Evolutionary conservation across 2,329 filamentous ascomycete genomes (phyloP).

Genomic region (Diaporthe longicolla): DNA sequence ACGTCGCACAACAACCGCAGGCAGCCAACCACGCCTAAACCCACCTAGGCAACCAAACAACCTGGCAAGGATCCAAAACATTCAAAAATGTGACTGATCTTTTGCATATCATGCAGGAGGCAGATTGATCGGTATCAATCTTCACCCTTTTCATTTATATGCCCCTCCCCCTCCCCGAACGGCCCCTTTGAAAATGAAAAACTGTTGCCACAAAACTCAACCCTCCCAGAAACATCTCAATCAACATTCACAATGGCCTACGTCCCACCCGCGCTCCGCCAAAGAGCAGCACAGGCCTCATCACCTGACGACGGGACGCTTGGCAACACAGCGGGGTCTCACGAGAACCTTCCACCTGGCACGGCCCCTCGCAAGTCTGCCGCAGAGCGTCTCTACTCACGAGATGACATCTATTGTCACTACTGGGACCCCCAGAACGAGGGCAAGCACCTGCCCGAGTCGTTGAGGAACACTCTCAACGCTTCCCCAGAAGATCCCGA

Average conservation of each 20-base stretch:
- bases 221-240: neutral
- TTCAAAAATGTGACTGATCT: neutral
- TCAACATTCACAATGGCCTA: conserved; percentile 5
- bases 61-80: neutral
- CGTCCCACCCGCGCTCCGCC: conserved; percentile 6
- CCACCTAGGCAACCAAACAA: neutral
- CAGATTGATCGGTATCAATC: neutral
- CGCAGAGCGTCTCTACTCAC: neutral
- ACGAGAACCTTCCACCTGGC: neutral
- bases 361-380: neutral
- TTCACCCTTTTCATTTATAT: neutral
- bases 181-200: neutral
- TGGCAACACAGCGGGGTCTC: neutral
- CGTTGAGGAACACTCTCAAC: neutral
- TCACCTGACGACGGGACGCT: too few relatives aligned
- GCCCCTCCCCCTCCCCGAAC: neutral
- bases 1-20: conserved; percentile 6
- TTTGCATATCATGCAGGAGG: neutral
- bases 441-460: too few relatives aligned
- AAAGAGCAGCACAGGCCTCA: neutral
- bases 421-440: neutral
- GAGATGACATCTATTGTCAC: neutral
- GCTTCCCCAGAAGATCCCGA: neutral
- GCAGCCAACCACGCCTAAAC: neutral
- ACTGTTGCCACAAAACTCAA: neutral